Percentiles rank a stretch among this genome's conserved stretches.
Conservation (phyloP, 352 stramenopile species). For the Pythium aquatile region DNA sequence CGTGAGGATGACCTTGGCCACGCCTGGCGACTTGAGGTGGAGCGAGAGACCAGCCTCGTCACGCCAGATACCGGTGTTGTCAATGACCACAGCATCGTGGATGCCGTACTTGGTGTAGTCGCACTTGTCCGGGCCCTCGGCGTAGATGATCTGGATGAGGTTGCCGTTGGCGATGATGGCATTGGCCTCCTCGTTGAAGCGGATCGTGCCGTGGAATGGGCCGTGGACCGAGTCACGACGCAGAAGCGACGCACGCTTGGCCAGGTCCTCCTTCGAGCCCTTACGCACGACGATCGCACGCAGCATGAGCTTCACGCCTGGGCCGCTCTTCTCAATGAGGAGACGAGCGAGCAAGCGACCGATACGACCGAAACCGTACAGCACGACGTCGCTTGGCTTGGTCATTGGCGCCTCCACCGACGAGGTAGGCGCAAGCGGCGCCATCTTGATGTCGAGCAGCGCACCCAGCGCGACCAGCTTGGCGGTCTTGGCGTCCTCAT, state of each 20-base stretch:
- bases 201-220: constrained; percentile 77
- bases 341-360: constrained; percentile 72
- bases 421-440: constrained; percentile 30
- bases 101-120: constrained; percentile 89
- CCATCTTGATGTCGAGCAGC: constrained; percentile 62
- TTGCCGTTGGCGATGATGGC: constrained; percentile 88
- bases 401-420: constrained; percentile 29
- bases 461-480: constrained; percentile 52
- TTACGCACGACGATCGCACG: constrained; percentile 87
- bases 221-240: constrained; percentile 87
- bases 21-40: constrained; percentile 75
- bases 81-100: constrained; percentile 85
- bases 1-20: constrained; percentile 80
- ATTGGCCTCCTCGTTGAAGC: constrained; percentile 82
- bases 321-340: constrained; percentile 84
- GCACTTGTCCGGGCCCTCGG: constrained; percentile 78
- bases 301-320: constrained; percentile 85
- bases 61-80: constrained; percentile 86
- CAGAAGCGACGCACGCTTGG: constrained; percentile 80
- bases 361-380: constrained; percentile 90
- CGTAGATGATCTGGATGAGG: constrained; percentile 88
- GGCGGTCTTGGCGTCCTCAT: constrained; percentile 36
- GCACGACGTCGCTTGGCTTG: constrained; percentile 77
- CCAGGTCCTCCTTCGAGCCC: constrained; percentile 79
- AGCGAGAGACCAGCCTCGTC: constrained; percentile 62